Evolutionary conservation across 2,329 filamentous ascomycete species (phyloP), one percentile per base, ranked within the genome.

Genomic region (Exophiala spinifera): DNA sequence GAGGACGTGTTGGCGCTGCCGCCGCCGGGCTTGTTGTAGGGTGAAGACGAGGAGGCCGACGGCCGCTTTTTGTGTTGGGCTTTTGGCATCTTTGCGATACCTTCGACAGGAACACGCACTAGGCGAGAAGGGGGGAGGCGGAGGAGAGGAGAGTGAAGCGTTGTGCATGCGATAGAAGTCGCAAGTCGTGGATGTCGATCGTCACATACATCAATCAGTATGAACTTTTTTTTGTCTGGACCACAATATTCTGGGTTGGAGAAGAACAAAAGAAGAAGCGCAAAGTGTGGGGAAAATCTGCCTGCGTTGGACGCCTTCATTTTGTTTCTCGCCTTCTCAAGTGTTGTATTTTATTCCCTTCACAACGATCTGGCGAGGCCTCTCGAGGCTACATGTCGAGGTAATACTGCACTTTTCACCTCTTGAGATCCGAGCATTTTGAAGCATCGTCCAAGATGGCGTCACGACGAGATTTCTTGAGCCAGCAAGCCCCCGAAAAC

Each of bases 401-500:
- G 37, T 8, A 42, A 21, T 31, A 28, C 21, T 21, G 28, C 15
- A 20, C 14, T 20, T 40, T 6, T 31, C 6, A 31, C 10, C 28
- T 11, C 10, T 31, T 11, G 10, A 7, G 8, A 31, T 31, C 28
- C 7, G 8, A 31, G 3, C 28, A 10, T 31, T 11, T 6, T 31
- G 6, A 31, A 31, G 10, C 28, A 10, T 31, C 28, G 7, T 10
- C 8, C 6, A 31, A 31, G 28, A 72, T 39, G 5, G 86, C 86
- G 53, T 79, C 79, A 56, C 79, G 81, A 65, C 87, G 90, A 76
- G 91, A 96, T 73, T 97, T 97, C 67, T 74, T 97, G 57, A 91
- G 82, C 73, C 91, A 95, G 72, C 86, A 87, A 59, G 87, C 88
- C 51, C 88, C 88, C 11, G 88, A 91, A 66, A 92, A 91, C 72